These are phyloP conservation scores for Suillus tomentosus DNA, from an alignment of 768 basidiomycete species.

Conservation along the genomic window DNA sequence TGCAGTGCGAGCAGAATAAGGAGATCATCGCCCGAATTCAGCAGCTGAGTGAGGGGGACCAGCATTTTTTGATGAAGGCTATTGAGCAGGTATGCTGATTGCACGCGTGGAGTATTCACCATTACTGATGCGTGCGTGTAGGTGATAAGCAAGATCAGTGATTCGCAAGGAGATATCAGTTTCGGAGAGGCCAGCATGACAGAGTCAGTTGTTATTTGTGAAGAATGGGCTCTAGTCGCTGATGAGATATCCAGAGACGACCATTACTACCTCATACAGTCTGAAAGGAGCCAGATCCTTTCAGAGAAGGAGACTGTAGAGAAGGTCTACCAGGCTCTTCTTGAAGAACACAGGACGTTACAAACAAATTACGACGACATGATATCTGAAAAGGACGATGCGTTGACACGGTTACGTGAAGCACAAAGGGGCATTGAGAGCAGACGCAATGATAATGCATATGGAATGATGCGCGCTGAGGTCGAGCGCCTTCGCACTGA, in stretches of 20 bases:
- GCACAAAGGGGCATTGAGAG: conserved; percentile 59
- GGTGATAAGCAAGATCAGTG: conserved; percentile 76
- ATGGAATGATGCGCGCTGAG: conserved; percentile 76
- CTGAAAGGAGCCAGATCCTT: conserved; percentile 72
- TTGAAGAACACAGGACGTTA: conserved; percentile 74
- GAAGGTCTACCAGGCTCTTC: conserved; percentile 72
- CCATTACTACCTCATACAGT: conserved; percentile 86
- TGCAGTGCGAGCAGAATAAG: conserved; percentile 88
- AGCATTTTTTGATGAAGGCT: conserved; percentile 89
- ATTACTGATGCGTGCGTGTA: conserved; percentile 29
- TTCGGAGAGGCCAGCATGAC: conserved; percentile 69
- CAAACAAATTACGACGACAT: conserved; percentile 80
- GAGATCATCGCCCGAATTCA: conserved; percentile 90
- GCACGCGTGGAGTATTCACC: not conserved
- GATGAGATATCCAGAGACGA: conserved; percentile 61
- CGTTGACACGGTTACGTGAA: conserved; percentile 60
- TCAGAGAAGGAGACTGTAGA: conserved; percentile 87
- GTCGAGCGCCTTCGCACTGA: conserved; percentile 80
- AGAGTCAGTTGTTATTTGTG: conserved; percentile 55
- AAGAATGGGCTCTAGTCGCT: conserved; percentile 14
- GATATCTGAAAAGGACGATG: conserved; percentile 78
- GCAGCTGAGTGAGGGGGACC: conserved; percentile 75
- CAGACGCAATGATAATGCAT: conserved; percentile 67
- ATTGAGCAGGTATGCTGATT: conserved; percentile 76
- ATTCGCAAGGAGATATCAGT: conserved; percentile 48